Percentiles rank a stretch among this genome's conserved stretches.
These are phyloP conservation scores for Citrus mangshanensis DNA, from an alignment of 345 rosid genomes.

Conservation along the genomic window DNA sequence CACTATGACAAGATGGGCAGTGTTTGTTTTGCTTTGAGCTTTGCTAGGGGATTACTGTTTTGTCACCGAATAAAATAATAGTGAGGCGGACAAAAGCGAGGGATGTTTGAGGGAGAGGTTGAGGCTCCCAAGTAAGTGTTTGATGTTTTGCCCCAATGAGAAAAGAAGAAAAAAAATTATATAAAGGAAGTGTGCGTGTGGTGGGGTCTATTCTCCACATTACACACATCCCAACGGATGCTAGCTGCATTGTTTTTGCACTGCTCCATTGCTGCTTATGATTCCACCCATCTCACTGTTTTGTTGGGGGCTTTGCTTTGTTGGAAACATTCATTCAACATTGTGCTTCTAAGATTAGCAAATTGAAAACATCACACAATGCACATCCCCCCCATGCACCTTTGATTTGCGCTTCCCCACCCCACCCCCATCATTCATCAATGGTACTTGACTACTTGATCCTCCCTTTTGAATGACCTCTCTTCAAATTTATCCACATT, in stretches of 20 bases:
- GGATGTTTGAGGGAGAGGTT: conserved; percentile 11
- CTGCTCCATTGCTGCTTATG: conserved; percentile 21
- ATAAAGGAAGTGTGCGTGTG: conserved; percentile 31
- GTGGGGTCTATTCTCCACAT: conserved; percentile 33
- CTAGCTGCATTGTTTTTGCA: conserved; percentile 1
- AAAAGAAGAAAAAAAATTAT: neutral
- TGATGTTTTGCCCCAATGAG: neutral
- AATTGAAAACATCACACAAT: neutral
- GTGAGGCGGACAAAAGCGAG: conserved; percentile 13
- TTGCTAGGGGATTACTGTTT: conserved; percentile 25
- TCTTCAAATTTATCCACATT: too few species aligned
- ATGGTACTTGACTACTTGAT: neutral
- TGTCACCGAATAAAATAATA: conserved; percentile 17
- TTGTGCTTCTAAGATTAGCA: neutral
- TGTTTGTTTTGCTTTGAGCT: conserved; percentile 22
- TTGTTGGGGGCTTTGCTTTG: conserved; percentile 6
- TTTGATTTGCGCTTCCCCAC: neutral
- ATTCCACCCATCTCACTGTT: conserved; percentile 20
- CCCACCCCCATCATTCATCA: neutral
- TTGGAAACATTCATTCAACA: neutral
- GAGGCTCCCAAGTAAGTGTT: conserved; percentile 28
- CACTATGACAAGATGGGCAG: conserved; percentile 28
- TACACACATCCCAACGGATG: neutral
- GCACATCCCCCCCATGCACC: neutral
- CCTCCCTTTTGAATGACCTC: too few species aligned